Evolutionary conservation across 2,329 filamentous ascomycete genomes (phyloP).

Genomic region (Hypomyces perniciosus): DNA sequence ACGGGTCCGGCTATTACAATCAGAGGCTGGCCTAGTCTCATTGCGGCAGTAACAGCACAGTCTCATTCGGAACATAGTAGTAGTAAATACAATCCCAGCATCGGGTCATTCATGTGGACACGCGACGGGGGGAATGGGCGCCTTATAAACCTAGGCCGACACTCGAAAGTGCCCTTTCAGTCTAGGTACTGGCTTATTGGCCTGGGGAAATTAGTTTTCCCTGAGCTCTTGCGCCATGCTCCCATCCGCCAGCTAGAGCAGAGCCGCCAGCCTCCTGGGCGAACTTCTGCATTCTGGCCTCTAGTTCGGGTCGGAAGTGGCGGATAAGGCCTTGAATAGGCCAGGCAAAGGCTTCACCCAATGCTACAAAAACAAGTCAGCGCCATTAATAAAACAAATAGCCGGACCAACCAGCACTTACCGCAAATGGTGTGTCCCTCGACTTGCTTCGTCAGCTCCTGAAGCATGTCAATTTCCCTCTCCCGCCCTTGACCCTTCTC

Average conservation of each 20-base stretch:
- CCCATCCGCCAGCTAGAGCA: constrained; percentile 83
- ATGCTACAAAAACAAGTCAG: constrained; percentile 43
- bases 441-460: constrained; percentile 98
- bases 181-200: constrained; percentile 52
- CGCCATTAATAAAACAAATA: constrained; percentile 11
- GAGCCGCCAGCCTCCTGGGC: constrained; percentile 65
- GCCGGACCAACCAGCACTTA: constrained; percentile 37
- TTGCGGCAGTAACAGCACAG: too few relatives aligned
- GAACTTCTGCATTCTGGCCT: constrained; percentile 82
- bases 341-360: constrained; percentile 98
- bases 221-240: constrained; percentile 64
- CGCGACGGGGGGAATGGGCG: too few relatives aligned
- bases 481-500: constrained; percentile 83
- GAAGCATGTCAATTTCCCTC: constrained; percentile 98
- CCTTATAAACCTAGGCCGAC: background rate
- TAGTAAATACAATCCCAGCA: too few relatives aligned
- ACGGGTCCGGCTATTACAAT: too few relatives aligned
- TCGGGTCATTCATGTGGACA: too few relatives aligned
- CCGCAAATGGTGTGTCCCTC: constrained; percentile 98
- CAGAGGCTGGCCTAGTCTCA: too few relatives aligned
- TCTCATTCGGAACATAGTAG: too few relatives aligned
- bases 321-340: constrained; percentile 96
- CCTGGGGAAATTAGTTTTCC: constrained; percentile 85
- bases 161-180: background rate
- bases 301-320: constrained; percentile 94